Evolutionary conservation across 1,284 basidiomycete genomes (phyloP).

Genomic region (Trichosporon ovoides): DNA sequence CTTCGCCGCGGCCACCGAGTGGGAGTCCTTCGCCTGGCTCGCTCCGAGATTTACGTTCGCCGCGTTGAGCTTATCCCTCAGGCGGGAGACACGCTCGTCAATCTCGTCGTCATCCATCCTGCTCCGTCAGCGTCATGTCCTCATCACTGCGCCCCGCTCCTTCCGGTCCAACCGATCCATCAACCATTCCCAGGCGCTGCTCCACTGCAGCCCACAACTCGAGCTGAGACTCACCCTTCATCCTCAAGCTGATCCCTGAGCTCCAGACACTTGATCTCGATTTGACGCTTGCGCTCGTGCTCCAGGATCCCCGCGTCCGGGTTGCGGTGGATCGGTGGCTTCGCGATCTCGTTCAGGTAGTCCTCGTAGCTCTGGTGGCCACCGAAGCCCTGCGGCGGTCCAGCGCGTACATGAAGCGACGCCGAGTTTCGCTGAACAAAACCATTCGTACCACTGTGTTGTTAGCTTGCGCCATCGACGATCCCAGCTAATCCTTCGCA

Average conservation of each 20-base stretch:
- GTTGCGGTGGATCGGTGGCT: conserved; percentile 78
- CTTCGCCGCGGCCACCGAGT: conserved; percentile 81
- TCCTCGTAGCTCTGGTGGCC: conserved; percentile 57
- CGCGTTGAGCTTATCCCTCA: conserved; percentile 66
- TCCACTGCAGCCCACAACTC: too few relatives aligned
- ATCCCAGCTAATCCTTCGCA: too few relatives aligned
- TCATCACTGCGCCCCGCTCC: too few relatives aligned
- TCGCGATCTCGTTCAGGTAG: conserved; percentile 50
- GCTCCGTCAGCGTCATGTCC: background rate
- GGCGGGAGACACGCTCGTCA: conserved; percentile 66
- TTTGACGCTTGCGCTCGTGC: conserved; percentile 86
- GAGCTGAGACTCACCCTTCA: conserved; percentile 71
- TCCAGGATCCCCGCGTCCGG: conserved; percentile 93
- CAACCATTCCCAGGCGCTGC: too few relatives aligned
- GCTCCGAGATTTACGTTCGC: conserved; percentile 49
- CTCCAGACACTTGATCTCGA: conserved; percentile 90
- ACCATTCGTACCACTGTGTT: conserved; percentile 81
- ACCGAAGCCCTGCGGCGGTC: conserved; percentile 59
- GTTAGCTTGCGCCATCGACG: too few relatives aligned
- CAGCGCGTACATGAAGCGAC: conserved; percentile 66
- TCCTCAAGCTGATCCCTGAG: conserved; percentile 86
- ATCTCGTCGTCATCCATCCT: conserved; percentile 76
- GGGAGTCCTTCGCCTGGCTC: conserved; percentile 64
- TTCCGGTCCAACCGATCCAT: too few relatives aligned
- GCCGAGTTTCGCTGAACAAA: conserved; percentile 88